Evolutionary conservation across 2,329 filamentous ascomycete genomes (phyloP).

Genomic region (Ascochyta viciae-villosae): DNA sequence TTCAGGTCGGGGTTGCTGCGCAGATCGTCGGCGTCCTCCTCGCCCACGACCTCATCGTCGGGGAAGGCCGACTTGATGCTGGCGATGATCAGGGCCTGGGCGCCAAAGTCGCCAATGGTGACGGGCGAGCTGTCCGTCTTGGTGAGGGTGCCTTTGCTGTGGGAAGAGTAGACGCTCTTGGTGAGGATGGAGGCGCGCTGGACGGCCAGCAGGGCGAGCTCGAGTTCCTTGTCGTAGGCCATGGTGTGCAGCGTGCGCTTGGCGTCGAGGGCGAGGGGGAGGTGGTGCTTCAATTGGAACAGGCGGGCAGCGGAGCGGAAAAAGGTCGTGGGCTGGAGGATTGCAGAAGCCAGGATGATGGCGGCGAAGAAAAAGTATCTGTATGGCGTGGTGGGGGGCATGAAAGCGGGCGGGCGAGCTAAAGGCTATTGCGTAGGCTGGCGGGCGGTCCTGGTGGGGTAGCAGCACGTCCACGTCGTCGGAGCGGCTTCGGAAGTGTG

Average conservation of each 20-base stretch:
- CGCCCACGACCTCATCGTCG: slow-evolving; percentile 86
- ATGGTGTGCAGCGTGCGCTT: slow-evolving; percentile 40
- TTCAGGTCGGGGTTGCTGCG: slow-evolving; percentile 73
- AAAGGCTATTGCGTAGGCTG: slow-evolving; percentile 5
- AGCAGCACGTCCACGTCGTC: not conserved
- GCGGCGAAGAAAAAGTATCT: slow-evolving; percentile 41
- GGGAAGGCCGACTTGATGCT: slow-evolving; percentile 92
- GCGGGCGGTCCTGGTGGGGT: slow-evolving; percentile 29
- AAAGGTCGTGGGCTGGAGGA: slow-evolving; percentile 37
- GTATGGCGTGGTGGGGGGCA: slow-evolving; percentile 36
- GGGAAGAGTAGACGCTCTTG: slow-evolving; percentile 81
- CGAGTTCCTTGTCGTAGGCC: slow-evolving; percentile 77
- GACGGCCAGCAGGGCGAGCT: slow-evolving; percentile 85
- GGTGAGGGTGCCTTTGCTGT: slow-evolving; percentile 90
- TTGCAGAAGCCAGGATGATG: slow-evolving; percentile 43
- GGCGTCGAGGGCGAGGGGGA: slow-evolving; percentile 28
- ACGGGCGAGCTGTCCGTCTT: slow-evolving; percentile 97
- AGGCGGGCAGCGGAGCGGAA: slow-evolving; percentile 39
- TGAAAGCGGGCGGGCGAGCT: slow-evolving; percentile 17
- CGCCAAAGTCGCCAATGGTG: slow-evolving; percentile 97
- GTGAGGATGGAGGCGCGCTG: slow-evolving; percentile 81
- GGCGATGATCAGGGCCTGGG: slow-evolving; percentile 93
- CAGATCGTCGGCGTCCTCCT: slow-evolving; percentile 88
- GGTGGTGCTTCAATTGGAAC: slow-evolving; percentile 40
- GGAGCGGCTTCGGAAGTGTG: slow-evolving; percentile 26